These are phyloP conservation scores for Durotheca rogersii DNA, from an alignment of 495 filamentous ascomycete species.

Conservation along the genomic window DNA sequence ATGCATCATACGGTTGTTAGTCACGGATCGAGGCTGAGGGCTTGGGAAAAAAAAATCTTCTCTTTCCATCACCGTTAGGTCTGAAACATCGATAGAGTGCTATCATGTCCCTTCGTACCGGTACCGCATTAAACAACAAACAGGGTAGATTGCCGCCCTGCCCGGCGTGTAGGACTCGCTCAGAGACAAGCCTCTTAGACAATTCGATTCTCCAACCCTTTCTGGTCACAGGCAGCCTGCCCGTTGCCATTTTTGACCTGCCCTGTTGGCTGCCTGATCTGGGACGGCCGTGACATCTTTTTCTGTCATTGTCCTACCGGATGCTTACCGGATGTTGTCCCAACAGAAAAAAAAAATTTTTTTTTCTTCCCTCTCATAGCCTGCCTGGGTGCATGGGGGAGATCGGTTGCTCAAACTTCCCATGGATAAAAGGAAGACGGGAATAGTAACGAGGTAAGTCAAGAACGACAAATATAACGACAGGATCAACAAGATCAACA, in stretches of 20 bases:
- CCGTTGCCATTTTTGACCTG: constrained; percentile 2
- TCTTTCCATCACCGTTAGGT: not conserved
- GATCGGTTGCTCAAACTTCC: constrained; percentile 13
- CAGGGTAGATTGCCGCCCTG: constrained; percentile 9
- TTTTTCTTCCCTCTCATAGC: constrained; percentile 8
- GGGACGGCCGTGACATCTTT: constrained; percentile 29
- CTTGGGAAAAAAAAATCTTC: constrained; percentile 18
- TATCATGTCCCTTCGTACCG: constrained; percentile 20
- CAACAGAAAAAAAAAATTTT: constrained; percentile 17
- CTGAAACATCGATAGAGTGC: constrained; percentile 33
- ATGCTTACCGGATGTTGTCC: constrained; percentile 21
- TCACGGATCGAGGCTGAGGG: constrained; percentile 28
- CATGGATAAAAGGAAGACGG: constrained; percentile 1
- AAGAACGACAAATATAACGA: not conserved
- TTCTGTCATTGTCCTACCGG: constrained; percentile 27
- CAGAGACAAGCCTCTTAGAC: constrained; percentile 27
- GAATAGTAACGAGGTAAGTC: not conserved
- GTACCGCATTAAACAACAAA: constrained; percentile 22
- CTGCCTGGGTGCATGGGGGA: constrained; percentile 16
- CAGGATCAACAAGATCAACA: not conserved
- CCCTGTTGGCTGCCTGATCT: constrained; percentile 22
- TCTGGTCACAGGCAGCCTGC: constrained; percentile 15
- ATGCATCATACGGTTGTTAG: constrained; percentile 7
- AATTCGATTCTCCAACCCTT: constrained; percentile 25
- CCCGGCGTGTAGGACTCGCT: constrained; percentile 14